These are phyloP conservation scores for Sorghum bicolor DNA, from an alignment of 176 grass and related monocot species.

Conservation along the genomic window Sorghum_bicolor_NCBIv3 NC_012871.2:9273001-9273500, in stretches of 20 bases:
- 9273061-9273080: background rate
- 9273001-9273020: background rate
- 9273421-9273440: background rate
- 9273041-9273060: background rate
- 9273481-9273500: slow-evolving; percentile 5
- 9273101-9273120: background rate
- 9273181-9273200: background rate
- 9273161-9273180: background rate
- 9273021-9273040: background rate
- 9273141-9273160: background rate
- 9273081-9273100: background rate
- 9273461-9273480: background rate
- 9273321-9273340: slow-evolving; percentile 1
- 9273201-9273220: background rate
- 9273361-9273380: slow-evolving; percentile 50
- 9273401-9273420: background rate
- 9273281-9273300: slow-evolving; percentile 21
- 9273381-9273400: background rate
- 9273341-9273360: slow-evolving; percentile 1
- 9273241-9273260: too few relatives aligned
- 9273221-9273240: slow-evolving; percentile 24
- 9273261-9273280: background rate
- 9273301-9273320: background rate
- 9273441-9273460: background rate
- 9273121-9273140: background rate